Base-by-base conservation (phyloP, 306 rosid genomes). In the Casuarina equisetifolia region DNA sequence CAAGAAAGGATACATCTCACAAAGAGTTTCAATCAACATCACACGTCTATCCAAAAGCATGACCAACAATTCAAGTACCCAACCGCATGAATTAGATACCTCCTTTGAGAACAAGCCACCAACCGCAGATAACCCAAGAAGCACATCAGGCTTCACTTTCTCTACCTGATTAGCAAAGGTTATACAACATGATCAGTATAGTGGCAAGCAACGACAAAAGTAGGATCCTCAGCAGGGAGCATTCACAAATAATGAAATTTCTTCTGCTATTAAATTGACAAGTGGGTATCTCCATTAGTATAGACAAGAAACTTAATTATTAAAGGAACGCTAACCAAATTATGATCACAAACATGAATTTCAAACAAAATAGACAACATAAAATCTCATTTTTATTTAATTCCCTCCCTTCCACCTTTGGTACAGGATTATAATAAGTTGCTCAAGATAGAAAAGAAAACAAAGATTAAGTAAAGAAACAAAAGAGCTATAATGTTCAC, bases 91-190 rank as follows among this genome's bases (percentile, higher is more conserved):
- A 75, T 59, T 8, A 49, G 15, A 62, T 85, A 96, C 99, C 99
- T 96, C 99, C 44, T 87, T 88, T 6, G 99, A 89, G 85, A 96
- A 96, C 84, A 96, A 86, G 68, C 99, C 99, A 78, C 99, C 99
- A 17, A 96, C 99, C 32, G 99, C 99, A 77, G 99, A 96, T 76
- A 96, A 86, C 89, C 99, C 99, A 69, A 96, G 90, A 76, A 96
- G 99, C 63, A 96, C 99, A 88, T 96, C 99, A 52, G 99, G 99
- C 86, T 92, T 96, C 77, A 96, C 96, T 85, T 91, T 89, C 80
- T 86, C 81, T 53, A 96, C 99, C 99, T 96, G 89, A 76, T 79
- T 68, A 63, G 70, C 80, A 76, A 74, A 84, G 72, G 84, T 75
- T 70, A 78, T 25, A 50, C 70, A 75, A 76, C 69, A 74, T 62